Evolutionary conservation across 108 stramenopile genomes (phyloP), one percentile per base, ranked within the genome.

Genomic region (Skeletonema costatum): DNA sequence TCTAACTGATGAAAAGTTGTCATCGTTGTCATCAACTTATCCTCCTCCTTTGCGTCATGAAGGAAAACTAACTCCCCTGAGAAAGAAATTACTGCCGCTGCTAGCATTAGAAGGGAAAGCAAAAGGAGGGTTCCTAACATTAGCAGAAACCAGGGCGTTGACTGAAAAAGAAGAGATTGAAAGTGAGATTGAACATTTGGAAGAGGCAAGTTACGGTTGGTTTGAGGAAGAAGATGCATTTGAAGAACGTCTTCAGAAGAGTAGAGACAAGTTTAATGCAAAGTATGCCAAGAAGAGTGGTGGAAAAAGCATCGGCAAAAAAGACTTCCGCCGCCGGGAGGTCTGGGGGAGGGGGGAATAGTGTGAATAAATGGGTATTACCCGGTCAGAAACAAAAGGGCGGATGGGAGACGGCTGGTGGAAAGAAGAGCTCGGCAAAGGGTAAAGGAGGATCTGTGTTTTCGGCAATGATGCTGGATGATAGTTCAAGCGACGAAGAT

Each of bases 381-480:
- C 82, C 82, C 1, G 82, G 76, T 36, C 72, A 74, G 68, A 70
- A 69, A 50, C 64, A 56, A 56, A 5, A 56, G 25, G 25, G 53
- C n/a, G 68, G 72, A n/a, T 83, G 71, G 76, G 72, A 63, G 2
- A 17, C 64, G 69, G 64, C 56, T 44, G 38, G 33, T 73, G 59
- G 46, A 36, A 86, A 76, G 68, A 81, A 85, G 70, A 25, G 25
- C 25, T 25, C 25, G 25, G 25, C 25, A 84, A 83, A 44, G 44
- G 8, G 53, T 56, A 76, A 68, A 38, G 68, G 75, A 19, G 88
- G 90, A 60, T 87, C 88, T 32, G 89, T 92, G 8, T 93, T 96
- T 83, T 74, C 91, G 19, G 95, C 95, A 13, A 93, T 93, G 92
- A 93, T 96, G 92, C 88, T 91, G 89, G 93, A 77, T 61, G 87